Evolutionary conservation across 345 rosid genomes (phyloP), one percentile per base, ranked within the genome.

Genomic region (Eucalyptus pauciflora): DNA sequence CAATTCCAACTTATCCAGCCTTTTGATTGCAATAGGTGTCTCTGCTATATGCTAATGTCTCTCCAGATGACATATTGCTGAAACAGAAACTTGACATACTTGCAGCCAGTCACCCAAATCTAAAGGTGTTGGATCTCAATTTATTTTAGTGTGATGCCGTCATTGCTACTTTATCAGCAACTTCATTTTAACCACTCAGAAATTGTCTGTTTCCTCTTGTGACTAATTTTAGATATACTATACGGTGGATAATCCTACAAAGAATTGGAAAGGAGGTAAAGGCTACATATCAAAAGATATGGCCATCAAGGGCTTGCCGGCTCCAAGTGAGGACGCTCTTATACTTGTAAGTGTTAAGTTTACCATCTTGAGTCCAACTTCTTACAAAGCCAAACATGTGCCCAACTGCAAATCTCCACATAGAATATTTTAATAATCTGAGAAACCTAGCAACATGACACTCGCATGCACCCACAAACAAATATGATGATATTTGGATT

Each of bases 51-150:
- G 99, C 94, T 87, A 97, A 97, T 95, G 93, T 97, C 89, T 97
- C 99, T 41, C 96, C 99, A 31, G 99, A 96, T 93, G 99, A 97
- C 90, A 96, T 97, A 88, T 92, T 97, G 86, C 96, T 97, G 56
- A 95, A 96, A 91, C 97, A 97, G 93, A 96, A 96, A 93, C 97
- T 97, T 80, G 99, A 97, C 92, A 87, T 88, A 46, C 99, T 97
- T 91, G 96, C 96, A 86, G 93, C 96, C 81, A 93, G 91, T 92
- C 93, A 96, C 91, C 99, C 99, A 86, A 97, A 97, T 92, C 91
- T 97, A 86, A 96, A 96, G 99, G 99, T 96, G 86, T 20, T 18
- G 11, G 13, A 43, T 56, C 87, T 25, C 80, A 58, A 46, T 14
- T 33, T 41, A 22, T 37, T 20, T 58, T 29, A 67, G 27, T 49